Evolutionary conservation across 75 land plant species (phyloP).

Genomic region (Cryptomeria japonica): DNA sequence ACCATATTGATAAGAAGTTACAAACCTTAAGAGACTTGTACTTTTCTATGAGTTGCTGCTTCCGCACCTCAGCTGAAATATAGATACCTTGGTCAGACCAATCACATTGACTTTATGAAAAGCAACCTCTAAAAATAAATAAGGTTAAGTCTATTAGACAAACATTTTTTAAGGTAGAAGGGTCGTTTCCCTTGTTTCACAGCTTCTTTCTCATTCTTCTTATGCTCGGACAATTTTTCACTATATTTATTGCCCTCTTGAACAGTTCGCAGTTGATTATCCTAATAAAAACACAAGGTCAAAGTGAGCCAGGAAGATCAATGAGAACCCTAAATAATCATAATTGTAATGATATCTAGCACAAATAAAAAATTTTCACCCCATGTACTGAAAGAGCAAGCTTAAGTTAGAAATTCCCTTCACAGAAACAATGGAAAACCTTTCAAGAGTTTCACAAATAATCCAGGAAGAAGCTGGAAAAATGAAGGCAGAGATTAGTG

Average conservation of each 20-base stretch:
- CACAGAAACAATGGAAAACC: neutral
- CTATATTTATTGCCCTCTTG: slow-evolving; percentile 26
- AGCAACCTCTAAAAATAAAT: neutral
- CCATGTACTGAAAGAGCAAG: neutral
- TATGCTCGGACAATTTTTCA: slow-evolving; percentile 60
- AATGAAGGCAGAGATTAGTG: neutral
- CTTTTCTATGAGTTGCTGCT: slow-evolving; percentile 63
- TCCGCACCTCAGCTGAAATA: slow-evolving; percentile 79
- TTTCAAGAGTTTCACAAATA: neutral
- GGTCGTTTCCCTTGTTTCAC: slow-evolving; percentile 90
- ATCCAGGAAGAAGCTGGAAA: neutral
- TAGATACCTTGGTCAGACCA: neutral
- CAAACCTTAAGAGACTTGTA: slow-evolving; percentile 80
- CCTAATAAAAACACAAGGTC: slow-evolving; percentile 22
- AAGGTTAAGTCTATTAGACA: slow-evolving; percentile 10
- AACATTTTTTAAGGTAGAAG: slow-evolving; percentile 86
- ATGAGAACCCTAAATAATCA: neutral
- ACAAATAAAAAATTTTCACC: neutral
- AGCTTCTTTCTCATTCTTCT: slow-evolving; percentile 80
- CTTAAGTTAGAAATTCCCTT: neutral
- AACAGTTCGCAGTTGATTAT: slow-evolving; percentile 39
- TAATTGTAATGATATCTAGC: neutral
- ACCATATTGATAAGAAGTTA: neutral
- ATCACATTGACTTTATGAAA: neutral
- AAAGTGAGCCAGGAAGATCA: neutral